phyloP scores from a whole-genome alignment of 2,329 filamentous ascomycete genomes.

The Aureobasidium pullulans region DNA sequence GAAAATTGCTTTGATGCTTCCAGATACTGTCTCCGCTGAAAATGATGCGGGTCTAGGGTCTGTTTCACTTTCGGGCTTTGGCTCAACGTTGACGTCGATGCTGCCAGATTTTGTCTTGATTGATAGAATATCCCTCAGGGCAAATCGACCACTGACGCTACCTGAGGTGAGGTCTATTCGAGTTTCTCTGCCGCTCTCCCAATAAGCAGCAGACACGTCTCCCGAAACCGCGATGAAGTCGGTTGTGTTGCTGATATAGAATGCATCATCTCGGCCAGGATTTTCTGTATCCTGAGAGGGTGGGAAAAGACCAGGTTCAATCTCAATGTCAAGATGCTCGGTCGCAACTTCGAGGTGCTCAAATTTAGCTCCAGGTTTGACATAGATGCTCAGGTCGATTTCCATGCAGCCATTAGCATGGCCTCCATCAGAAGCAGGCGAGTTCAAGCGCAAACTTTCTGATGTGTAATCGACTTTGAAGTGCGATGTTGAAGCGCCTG shows the following conservation, averaged over 20 bases:
- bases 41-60: conserved; percentile 31
- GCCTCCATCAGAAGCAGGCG: conserved; percentile 15
- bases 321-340: conserved; percentile 32
- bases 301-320: conserved; percentile 26
- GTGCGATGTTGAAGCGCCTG: conserved; percentile 24
- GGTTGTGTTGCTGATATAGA: conserved; percentile 25
- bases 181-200: conserved; percentile 31
- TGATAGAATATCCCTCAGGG: conserved; percentile 33
- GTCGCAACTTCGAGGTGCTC: conserved; percentile 29
- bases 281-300: background rate
- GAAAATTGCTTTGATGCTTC: conserved; percentile 32
- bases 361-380: conserved; percentile 27
- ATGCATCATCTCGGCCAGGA: conserved; percentile 20
- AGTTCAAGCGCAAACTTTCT: conserved; percentile 18
- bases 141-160: conserved; percentile 34
- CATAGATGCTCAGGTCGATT: conserved; percentile 31
- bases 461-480: conserved; percentile 24
- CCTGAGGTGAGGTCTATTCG: conserved; percentile 33
- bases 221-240: conserved; percentile 30
- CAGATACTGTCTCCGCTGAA: conserved; percentile 27
- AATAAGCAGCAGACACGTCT: conserved; percentile 24
- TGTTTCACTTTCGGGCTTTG: conserved; percentile 26
- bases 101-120: conserved; percentile 35
- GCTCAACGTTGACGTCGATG: conserved; percentile 33
- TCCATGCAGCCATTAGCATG: conserved; percentile 29